A percentile compares a stretch with the other conserved stretches of the same genome.
phyloP scores from a whole-genome alignment of 192 early-diverging fungal species.

The Helicostylum pulchrum region DNA sequence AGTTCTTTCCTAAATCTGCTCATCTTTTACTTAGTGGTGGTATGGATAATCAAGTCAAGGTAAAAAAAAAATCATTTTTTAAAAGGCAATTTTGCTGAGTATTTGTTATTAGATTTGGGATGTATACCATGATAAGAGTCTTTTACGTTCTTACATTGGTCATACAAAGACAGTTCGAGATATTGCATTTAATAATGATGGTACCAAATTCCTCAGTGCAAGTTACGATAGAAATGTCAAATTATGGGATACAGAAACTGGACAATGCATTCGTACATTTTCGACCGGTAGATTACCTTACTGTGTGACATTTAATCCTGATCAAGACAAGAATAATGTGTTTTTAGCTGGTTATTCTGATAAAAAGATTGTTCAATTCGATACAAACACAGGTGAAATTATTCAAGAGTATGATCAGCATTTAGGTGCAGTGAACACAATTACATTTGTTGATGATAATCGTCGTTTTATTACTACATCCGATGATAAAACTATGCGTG shows the following conservation, averaged over 20 bases:
- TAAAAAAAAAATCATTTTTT: constrained; percentile 21
- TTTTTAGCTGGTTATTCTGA: constrained; percentile 92
- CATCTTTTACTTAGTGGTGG: constrained; percentile 87
- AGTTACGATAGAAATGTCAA: constrained; percentile 92
- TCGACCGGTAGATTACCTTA: constrained; percentile 80
- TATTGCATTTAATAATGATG: constrained; percentile 87
- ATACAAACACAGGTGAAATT: constrained; percentile 76
- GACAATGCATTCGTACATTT: constrained; percentile 77
- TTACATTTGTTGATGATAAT: constrained; percentile 95
- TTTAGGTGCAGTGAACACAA: constrained; percentile 91
- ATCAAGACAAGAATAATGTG: constrained; percentile 78
- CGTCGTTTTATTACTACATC: constrained; percentile 92
- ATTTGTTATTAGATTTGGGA: constrained; percentile 76
- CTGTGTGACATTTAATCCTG: constrained; percentile 90
- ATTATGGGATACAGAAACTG: constrained; percentile 98
- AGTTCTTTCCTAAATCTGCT: constrained; percentile 86
- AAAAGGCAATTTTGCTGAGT: neutral
- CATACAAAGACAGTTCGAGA: constrained; percentile 93
- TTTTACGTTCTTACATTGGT: constrained; percentile 84
- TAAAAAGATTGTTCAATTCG: constrained; percentile 90
- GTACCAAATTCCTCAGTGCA: constrained; percentile 77
- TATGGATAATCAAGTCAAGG: constrained; percentile 96
- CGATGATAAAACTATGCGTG: constrained; percentile 95
- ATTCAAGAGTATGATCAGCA: constrained; percentile 97
- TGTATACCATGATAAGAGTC: constrained; percentile 84